Evolutionary conservation across 495 filamentous ascomycete genomes (phyloP).

Genomic region (Pseudotulostoma volvatum): DNA sequence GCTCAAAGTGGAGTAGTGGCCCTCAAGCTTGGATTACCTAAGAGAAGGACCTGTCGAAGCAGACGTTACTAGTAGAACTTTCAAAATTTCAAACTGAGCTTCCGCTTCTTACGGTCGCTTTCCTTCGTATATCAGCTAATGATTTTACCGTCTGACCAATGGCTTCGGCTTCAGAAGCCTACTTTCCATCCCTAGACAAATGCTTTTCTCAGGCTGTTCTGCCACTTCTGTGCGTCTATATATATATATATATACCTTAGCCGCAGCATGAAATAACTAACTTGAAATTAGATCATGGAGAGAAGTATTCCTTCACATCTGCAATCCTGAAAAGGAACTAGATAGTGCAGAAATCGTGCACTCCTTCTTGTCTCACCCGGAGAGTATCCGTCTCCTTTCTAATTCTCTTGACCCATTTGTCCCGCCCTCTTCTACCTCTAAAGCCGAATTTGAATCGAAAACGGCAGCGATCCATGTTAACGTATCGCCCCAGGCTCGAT

Average conservation of each 20-base stretch:
- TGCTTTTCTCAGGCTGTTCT: conserved; percentile 41
- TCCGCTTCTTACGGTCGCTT: too few species aligned
- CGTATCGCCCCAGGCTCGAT: conserved; percentile 46
- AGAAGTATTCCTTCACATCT: conserved; percentile 47
- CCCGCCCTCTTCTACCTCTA: conserved; percentile 39
- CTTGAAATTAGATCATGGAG: conserved; percentile 53
- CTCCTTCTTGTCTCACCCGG: conserved; percentile 49
- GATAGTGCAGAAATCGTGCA: conserved; percentile 34
- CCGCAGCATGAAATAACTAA: conserved; percentile 1
- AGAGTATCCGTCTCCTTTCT: conserved; percentile 48
- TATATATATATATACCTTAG: too few species aligned
- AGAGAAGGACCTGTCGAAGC: too few species aligned
- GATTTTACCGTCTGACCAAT: conserved; percentile 47
- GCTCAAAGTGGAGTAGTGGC: too few species aligned
- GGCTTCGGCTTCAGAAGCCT: conserved; percentile 45
- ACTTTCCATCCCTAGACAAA: conserved; percentile 48
- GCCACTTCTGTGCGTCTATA: conserved; percentile 37
- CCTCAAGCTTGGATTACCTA: too few species aligned
- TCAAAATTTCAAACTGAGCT: too few species aligned
- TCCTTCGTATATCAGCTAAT: too few species aligned
- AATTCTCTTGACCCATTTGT: conserved; percentile 47
- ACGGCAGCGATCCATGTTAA: conserved; percentile 83
- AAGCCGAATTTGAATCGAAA: conserved; percentile 63
- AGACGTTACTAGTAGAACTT: too few species aligned
- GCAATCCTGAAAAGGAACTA: conserved; percentile 31